A percentile compares a stretch with the other conserved stretches of the same genome.
Conservation (phyloP, 2,329 filamentous ascomycete genomes). For the Conoideocrella luteorostrata region DNA sequence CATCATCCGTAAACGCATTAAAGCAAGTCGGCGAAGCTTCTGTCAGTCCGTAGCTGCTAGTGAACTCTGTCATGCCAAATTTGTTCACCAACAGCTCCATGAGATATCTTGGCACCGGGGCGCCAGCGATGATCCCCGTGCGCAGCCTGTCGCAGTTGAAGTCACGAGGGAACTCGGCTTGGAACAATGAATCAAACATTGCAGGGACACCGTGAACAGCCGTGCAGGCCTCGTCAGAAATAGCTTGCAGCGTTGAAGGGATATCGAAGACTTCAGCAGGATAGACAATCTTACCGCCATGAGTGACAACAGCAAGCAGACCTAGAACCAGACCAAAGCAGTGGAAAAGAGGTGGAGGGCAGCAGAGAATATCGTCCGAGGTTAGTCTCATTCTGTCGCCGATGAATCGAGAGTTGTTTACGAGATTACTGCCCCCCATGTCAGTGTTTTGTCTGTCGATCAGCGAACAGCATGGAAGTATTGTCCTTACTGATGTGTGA, state of each 20-base stretch:
- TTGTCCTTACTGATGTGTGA: constrained; percentile 63
- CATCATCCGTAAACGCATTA: constrained; percentile 70
- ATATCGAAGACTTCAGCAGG: constrained; percentile 70
- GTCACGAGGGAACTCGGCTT: constrained; percentile 34
- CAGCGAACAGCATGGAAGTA: no score
- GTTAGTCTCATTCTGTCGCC: constrained; percentile 69
- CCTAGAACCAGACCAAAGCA: constrained; percentile 78
- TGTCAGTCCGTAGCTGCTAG: constrained; percentile 65
- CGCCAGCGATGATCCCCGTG: constrained; percentile 74
- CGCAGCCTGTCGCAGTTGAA: constrained; percentile 50
- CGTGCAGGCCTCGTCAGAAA: constrained; percentile 62
- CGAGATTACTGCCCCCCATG: constrained; percentile 38
- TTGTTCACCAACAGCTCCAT: constrained; percentile 67
- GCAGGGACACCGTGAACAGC: constrained; percentile 76
- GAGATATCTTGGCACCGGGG: constrained; percentile 66
- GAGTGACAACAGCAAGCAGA: constrained; percentile 64
- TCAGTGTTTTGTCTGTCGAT: no score
- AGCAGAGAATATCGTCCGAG: constrained; percentile 64
- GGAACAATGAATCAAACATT: constrained; percentile 68
- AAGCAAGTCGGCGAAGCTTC: constrained; percentile 77
- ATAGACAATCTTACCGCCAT: constrained; percentile 71
- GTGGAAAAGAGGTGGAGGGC: constrained; percentile 78
- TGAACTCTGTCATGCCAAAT: constrained; percentile 70
- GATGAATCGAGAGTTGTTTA: constrained; percentile 64
- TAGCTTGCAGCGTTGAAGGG: constrained; percentile 56